Conservation (phyloP, 1,284 basidiomycete genomes). For the Sporisorium iseilematis-ciliati region DNA sequence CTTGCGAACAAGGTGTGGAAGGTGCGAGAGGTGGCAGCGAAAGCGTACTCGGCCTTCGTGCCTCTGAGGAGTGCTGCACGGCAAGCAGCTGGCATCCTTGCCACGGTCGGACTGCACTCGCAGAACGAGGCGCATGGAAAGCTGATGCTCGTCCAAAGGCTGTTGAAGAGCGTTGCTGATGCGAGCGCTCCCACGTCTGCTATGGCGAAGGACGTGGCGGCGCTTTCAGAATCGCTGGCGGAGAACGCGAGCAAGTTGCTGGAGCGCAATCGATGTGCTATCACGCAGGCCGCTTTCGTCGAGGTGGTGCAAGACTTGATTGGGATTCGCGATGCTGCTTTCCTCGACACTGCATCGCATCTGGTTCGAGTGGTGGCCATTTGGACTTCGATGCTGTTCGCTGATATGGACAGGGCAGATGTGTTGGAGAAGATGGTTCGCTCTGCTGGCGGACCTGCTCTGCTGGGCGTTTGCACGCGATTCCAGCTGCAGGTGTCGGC, state of each 20-base stretch:
- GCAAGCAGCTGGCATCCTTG: conserved; percentile 15
- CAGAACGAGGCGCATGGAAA: conserved; percentile 59
- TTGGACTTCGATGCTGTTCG: conserved; percentile 22
- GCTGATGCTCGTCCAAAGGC: conserved; percentile 42
- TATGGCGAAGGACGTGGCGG: conserved; percentile 12
- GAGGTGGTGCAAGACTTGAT: conserved; percentile 44
- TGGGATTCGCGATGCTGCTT: conserved; percentile 25
- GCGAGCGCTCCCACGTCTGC: conserved; percentile 20
- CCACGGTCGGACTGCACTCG: conserved; percentile 25
- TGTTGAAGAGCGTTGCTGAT: conserved; percentile 41
- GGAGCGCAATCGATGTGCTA: conserved; percentile 43
- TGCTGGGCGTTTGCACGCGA: conserved; percentile 31
- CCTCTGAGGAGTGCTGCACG: conserved; percentile 17
- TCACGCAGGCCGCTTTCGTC: conserved; percentile 54
- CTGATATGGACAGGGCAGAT: conserved; percentile 16
- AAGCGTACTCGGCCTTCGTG: conserved; percentile 46
- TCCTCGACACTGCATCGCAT: conserved; percentile 13
- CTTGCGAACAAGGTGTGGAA: conserved; percentile 54
- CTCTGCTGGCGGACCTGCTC: conserved; percentile 27
- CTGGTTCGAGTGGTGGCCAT: conserved; percentile 20
- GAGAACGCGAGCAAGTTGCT: conserved; percentile 35
- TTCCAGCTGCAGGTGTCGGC: conserved; percentile 31
- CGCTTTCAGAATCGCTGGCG: conserved; percentile 10
- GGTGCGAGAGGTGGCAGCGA: conserved; percentile 54
- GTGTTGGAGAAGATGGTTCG: conserved; percentile 17